Conservation (phyloP, 768 basidiomycete genomes). For the Aureoboletus auriporus region DNA sequence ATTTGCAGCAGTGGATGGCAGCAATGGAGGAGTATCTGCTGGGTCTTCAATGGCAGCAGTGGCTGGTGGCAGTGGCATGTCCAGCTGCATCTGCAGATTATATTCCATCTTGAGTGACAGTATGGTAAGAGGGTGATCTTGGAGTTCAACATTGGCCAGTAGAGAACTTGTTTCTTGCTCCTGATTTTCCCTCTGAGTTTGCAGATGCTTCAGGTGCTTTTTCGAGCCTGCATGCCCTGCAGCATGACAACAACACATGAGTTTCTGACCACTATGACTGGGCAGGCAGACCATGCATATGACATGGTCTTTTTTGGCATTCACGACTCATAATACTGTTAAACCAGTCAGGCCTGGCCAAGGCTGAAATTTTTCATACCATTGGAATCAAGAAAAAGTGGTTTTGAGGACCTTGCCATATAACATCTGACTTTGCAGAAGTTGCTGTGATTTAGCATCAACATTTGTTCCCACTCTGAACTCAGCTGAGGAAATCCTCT, state of each 20-base stretch:
- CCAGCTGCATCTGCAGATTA: no score
- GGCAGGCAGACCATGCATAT: conserved; percentile 2
- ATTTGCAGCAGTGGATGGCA: no score
- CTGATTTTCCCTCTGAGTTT: background rate
- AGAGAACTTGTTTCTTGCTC: background rate
- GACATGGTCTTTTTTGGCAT: background rate
- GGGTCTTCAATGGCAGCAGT: no score
- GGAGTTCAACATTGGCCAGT: no score
- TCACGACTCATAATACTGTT: background rate
- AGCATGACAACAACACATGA: background rate
- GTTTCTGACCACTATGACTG: background rate
- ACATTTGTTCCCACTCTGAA: no score
- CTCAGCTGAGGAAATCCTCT: no score
- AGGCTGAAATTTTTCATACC: background rate
- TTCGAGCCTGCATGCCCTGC: background rate
- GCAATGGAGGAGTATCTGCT: no score
- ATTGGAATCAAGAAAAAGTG: background rate
- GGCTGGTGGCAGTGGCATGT: no score
- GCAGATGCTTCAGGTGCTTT: background rate
- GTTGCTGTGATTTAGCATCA: no score
- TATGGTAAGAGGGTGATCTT: no score
- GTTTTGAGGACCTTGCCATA: conserved; percentile 2
- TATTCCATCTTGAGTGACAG: no score
- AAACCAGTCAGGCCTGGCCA: background rate
- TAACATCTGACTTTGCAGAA: no score